These are phyloP conservation scores for Leishmania tarentolae DNA, from an alignment of 208 protist genomes.

Conservation along the genomic window DNA sequence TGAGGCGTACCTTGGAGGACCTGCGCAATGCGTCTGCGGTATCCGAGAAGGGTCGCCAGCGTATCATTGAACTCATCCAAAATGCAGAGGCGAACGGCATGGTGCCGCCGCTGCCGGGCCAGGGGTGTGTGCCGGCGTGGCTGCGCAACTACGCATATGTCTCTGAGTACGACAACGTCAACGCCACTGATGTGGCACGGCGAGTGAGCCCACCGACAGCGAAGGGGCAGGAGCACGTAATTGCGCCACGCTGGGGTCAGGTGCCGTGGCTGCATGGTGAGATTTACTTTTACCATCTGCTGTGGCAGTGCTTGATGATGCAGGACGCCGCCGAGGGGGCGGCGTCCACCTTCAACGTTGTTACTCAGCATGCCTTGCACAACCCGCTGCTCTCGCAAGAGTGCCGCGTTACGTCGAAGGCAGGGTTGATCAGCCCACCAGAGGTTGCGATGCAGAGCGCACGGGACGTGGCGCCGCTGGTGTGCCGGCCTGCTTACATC, in stretches of 20 bases:
- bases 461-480: slow-evolving; percentile 18
- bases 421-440: slow-evolving; percentile 32
- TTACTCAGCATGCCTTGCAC: slow-evolving; percentile 56
- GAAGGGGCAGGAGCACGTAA: slow-evolving; percentile 2
- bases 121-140: slow-evolving; percentile 62
- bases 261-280: slow-evolving; percentile 90
- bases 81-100: slow-evolving; percentile 38
- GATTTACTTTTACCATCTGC: slow-evolving; percentile 88
- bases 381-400: slow-evolving; percentile 58
- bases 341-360: slow-evolving; percentile 51
- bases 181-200: slow-evolving; percentile 12
- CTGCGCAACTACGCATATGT: slow-evolving; percentile 73
- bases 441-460: slow-evolving; percentile 32
- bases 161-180: slow-evolving; percentile 41
- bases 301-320: slow-evolving; percentile 81
- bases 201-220: slow-evolving; percentile 20
- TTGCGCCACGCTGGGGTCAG: slow-evolving; percentile 80
- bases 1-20: slow-evolving; percentile 57
- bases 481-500: slow-evolving; percentile 18
- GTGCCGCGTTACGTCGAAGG: slow-evolving; percentile 30
- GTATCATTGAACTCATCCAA: slow-evolving; percentile 43
- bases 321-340: slow-evolving; percentile 20
- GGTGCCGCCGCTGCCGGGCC: slow-evolving; percentile 72
- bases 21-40: slow-evolving; percentile 27
- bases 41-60: slow-evolving; percentile 24